phyloP scores from a whole-genome alignment of 2,329 filamentous ascomycete genomes.

The Microcyclosporella mali region DNA sequence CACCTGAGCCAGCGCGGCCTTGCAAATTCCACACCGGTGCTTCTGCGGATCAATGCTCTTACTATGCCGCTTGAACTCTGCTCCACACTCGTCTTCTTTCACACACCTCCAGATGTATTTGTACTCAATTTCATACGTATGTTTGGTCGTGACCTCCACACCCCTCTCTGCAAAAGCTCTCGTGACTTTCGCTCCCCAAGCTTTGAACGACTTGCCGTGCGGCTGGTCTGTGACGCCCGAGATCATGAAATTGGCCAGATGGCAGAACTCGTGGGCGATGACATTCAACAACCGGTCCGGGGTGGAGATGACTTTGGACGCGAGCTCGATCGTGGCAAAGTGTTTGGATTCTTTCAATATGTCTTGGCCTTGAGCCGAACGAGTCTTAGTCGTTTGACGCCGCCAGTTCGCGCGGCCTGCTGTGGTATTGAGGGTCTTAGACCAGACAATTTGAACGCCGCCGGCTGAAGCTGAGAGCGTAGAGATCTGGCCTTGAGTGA shows the following conservation, averaged over 20 bases:
- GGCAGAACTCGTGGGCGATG: conserved; percentile 94
- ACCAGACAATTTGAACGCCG: conserved; percentile 67
- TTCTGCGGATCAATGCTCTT: conserved; percentile 70
- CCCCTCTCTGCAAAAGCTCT: conserved; percentile 54
- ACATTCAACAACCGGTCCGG: conserved; percentile 76
- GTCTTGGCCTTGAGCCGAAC: conserved; percentile 12
- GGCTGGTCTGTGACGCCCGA: conserved; percentile 67
- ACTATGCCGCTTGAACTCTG: conserved; percentile 75
- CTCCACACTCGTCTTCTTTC: conserved; percentile 48
- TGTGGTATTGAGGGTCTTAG: conserved; percentile 71
- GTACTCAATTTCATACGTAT: conserved; percentile 83
- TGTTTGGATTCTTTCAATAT: conserved; percentile 31
- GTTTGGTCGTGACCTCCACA: conserved; percentile 79
- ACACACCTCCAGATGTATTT: conserved; percentile 83
- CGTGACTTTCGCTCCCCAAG: conserved; percentile 59
- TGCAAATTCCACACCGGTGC: conserved; percentile 74
- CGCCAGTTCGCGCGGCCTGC: conserved; percentile 57
- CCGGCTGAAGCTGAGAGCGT: conserved; percentile 57
- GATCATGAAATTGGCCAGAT: conserved; percentile 87
- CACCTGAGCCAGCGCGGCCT: conserved; percentile 61
- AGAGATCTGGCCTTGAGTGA: conserved; percentile 56
- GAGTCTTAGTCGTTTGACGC: conserved; percentile 37
- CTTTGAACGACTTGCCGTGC: conserved; percentile 78
- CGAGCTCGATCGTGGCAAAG: conserved; percentile 75
- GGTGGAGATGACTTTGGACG: conserved; percentile 78